Evolutionary conservation across 805 yeast species (phyloP).

Genomic region (Debaryomyces maramus): DNA sequence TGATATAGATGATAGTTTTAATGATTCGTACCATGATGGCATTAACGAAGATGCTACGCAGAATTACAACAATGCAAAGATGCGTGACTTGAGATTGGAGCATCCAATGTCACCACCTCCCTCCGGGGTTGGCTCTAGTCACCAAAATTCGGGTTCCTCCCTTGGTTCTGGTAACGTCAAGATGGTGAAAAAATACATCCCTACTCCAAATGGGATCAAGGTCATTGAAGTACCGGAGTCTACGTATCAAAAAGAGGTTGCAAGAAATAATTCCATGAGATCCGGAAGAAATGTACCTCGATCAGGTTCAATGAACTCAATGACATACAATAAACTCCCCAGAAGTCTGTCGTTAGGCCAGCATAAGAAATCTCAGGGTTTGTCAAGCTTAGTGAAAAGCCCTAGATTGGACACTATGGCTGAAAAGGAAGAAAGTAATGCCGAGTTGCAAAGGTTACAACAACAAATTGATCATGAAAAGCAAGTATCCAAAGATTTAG

Average conservation of each 20-base stretch:
- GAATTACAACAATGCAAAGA: constrained; percentile 29
- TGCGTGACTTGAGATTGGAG: constrained; percentile 35
- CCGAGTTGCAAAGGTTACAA: constrained; percentile 28
- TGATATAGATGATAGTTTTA: constrained; percentile 32
- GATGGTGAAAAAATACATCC: constrained; percentile 68
- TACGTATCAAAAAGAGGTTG: constrained; percentile 35
- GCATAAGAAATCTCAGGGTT: constrained; percentile 14
- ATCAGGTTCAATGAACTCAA: constrained; percentile 18
- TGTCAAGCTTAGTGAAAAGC: constrained; percentile 12
- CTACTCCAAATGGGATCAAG: constrained; percentile 70
- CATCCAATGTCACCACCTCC: constrained; percentile 16
- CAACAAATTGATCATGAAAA: constrained; percentile 41
- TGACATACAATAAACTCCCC: constrained; percentile 14
- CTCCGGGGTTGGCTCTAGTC: constrained; percentile 4
- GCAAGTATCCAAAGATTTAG: constrained; percentile 37
- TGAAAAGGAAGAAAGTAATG: constrained; percentile 23
- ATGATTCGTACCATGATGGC: constrained; percentile 32
- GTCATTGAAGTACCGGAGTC: constrained; percentile 67
- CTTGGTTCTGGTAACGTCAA: constrained; percentile 20
- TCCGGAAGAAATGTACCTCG: constrained; percentile 28
- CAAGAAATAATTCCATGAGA: constrained; percentile 41
- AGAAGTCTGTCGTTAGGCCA: constrained; percentile 23
- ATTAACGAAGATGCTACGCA: constrained; percentile 26
- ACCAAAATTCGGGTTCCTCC: neutral
- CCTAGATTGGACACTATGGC: constrained; percentile 15